Conservation (phyloP, 208 protist genomes). For the Zelonia costaricensis region DNA sequence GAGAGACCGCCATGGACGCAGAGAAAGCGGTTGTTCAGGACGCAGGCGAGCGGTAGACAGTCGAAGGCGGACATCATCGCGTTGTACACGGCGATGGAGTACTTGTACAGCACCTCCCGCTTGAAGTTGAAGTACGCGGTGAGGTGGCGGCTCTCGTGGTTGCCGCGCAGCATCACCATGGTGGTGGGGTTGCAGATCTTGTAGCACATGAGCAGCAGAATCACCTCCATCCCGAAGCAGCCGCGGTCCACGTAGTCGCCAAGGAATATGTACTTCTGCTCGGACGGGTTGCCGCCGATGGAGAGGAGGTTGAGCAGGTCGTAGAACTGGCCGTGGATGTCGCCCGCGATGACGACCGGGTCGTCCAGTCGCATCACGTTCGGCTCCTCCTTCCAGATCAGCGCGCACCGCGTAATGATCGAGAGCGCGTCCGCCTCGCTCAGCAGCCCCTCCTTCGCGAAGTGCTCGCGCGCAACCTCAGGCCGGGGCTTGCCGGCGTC, state of each 20-base stretch:
- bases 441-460: conserved; percentile 76
- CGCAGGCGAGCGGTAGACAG: conserved; percentile 90
- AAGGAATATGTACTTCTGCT: conserved; percentile 95
- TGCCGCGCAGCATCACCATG: conserved; percentile 96
- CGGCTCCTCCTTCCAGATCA: conserved; percentile 82
- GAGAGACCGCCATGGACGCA: conserved; percentile 95
- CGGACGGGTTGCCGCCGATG: conserved; percentile 84
- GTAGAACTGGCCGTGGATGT: conserved; percentile 98
- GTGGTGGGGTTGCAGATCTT: conserved; percentile 93
- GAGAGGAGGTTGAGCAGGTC: conserved; percentile 96
- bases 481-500: conserved; percentile 42
- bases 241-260: conserved; percentile 97
- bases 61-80: conserved; percentile 94
- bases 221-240: conserved; percentile 88
- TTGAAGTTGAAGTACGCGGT: conserved; percentile 98
- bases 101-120: conserved; percentile 93
- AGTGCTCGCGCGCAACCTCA: conserved; percentile 72
- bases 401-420: conserved; percentile 69
- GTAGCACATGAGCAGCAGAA: conserved; percentile 94
- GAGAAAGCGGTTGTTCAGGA: conserved; percentile 88
- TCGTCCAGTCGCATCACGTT: conserved; percentile 83
- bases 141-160: conserved; percentile 98
- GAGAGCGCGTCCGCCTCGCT: conserved; percentile 68
- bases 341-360: conserved; percentile 88
- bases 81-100: conserved; percentile 85